Conservation (phyloP, 768 basidiomycete genomes). For the Megacollybia marginata region DNA sequence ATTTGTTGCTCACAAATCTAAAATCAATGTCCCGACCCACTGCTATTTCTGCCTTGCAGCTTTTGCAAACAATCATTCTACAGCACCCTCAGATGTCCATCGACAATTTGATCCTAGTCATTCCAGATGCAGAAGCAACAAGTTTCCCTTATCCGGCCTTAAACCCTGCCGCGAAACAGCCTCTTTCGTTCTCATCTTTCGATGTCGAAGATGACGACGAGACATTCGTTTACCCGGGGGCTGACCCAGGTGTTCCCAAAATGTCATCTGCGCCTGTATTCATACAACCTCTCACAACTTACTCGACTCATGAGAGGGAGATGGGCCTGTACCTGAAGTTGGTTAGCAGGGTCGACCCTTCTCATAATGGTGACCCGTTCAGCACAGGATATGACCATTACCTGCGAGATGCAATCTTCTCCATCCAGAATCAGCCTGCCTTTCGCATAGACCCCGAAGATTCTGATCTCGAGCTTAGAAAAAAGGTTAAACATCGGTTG, state of each 20-base stretch:
- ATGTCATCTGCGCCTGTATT: conserved; percentile 30
- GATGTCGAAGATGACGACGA: conserved; percentile 37
- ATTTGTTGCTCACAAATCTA: conserved; percentile 76
- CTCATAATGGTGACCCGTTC: conserved; percentile 61
- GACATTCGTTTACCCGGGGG: conserved; percentile 18
- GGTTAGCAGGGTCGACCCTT: conserved; percentile 71
- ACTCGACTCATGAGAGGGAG: conserved; percentile 77
- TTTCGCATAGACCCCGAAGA: conserved; percentile 41
- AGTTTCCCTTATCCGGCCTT: conserved; percentile 59
- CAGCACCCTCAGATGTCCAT: conserved; percentile 59
- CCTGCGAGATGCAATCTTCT: conserved; percentile 63
- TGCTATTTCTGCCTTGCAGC: conserved; percentile 69
- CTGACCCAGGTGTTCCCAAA: conserved; percentile 7
- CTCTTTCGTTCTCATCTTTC: not conserved
- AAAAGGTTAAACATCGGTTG: conserved; percentile 62
- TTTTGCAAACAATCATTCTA: conserved; percentile 69
- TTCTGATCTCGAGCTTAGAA: conserved; percentile 27
- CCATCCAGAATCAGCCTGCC: conserved; percentile 59
- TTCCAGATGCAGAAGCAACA: conserved; percentile 66
- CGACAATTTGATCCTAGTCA: conserved; percentile 63
- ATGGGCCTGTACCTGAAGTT: conserved; percentile 74
- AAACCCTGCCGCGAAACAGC: conserved; percentile 7
- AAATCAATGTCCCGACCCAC: conserved; percentile 59
- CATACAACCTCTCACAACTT: conserved; percentile 63
- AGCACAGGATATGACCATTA: conserved; percentile 86